Conservation (phyloP, 768 basidiomycete genomes). For the Psilocybe tampanensis region DNA sequence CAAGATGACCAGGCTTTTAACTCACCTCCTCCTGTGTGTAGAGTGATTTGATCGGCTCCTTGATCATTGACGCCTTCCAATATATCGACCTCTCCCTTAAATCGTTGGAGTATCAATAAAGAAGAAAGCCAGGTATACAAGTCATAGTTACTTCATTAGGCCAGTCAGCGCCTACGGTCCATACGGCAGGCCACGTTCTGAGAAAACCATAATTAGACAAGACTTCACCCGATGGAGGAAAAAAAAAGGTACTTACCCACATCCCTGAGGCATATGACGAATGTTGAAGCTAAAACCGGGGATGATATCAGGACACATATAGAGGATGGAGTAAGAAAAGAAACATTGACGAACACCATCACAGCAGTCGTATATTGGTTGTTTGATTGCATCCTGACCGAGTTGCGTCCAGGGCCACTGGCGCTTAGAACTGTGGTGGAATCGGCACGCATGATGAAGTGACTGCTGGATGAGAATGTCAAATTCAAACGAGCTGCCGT, state of each 20-base stretch:
- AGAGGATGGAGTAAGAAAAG: neutral
- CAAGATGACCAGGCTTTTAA: neutral
- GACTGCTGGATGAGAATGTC: slow-evolving; percentile 53
- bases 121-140: slow-evolving; percentile 7
- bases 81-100: slow-evolving; percentile 52
- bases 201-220: neutral
- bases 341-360: slow-evolving; percentile 42
- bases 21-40: slow-evolving; percentile 45
- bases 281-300: slow-evolving; percentile 33
- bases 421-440: slow-evolving; percentile 45
- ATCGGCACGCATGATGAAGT: slow-evolving; percentile 61
- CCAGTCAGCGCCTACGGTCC: slow-evolving; percentile 36
- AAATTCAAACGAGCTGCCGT: slow-evolving; percentile 58
- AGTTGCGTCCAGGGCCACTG: slow-evolving; percentile 57
- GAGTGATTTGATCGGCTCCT: slow-evolving; percentile 50
- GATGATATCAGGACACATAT: neutral
- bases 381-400: slow-evolving; percentile 56
- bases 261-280: slow-evolving; percentile 60
- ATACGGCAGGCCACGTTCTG: slow-evolving; percentile 54
- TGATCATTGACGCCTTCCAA: slow-evolving; percentile 63
- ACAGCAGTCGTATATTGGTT: slow-evolving; percentile 55
- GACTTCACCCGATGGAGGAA: neutral
- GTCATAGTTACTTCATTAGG: slow-evolving; percentile 28
- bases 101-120: neutral
- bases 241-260: slow-evolving; percentile 36